A percentile compares a stretch with the other conserved stretches of the same genome.
phyloP scores from a whole-genome alignment of 176 grass and related monocot genomes.

The Puccinellia tenuiflora region DNA sequence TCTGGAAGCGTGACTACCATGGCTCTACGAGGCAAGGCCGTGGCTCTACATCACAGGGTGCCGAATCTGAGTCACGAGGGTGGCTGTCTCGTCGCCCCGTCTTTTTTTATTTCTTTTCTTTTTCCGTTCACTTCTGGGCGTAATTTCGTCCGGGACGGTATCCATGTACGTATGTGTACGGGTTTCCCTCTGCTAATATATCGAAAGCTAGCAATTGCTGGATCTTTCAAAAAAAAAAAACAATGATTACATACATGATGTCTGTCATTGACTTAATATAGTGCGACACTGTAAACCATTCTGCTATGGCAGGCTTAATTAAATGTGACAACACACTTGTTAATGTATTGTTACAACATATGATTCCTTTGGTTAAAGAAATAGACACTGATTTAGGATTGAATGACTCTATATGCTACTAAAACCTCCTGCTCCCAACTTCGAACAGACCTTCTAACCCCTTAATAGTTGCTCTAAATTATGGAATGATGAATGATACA shows the following conservation, averaged over 20 bases:
- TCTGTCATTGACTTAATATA: not conserved
- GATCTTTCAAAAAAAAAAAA: no score
- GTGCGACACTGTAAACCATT: not conserved
- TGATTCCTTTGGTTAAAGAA: not conserved
- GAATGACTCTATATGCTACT: not conserved
- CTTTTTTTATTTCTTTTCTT: no score
- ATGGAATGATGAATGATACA: not conserved
- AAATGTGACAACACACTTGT: not conserved
- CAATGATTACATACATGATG: not conserved
- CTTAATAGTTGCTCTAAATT: not conserved
- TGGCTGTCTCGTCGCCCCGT: no score
- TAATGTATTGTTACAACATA: not conserved
- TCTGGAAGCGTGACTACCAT: no score
- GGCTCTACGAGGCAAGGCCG: no score
- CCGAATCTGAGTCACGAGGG: no score
- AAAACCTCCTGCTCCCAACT: not conserved
- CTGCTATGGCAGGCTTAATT: not conserved
- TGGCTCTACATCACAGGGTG: no score
- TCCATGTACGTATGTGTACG: no score
- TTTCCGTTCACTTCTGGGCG: no score
- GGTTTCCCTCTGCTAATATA: no score
- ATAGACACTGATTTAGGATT: not conserved
- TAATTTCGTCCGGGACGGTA: no score
- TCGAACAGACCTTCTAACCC: not conserved
- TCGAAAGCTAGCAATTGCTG: no score